Evolutionary conservation across 164 flowering plant genomes (phyloP), one percentile per base, ranked within the genome.

Genomic region (Nymphaea thermarum): DNA sequence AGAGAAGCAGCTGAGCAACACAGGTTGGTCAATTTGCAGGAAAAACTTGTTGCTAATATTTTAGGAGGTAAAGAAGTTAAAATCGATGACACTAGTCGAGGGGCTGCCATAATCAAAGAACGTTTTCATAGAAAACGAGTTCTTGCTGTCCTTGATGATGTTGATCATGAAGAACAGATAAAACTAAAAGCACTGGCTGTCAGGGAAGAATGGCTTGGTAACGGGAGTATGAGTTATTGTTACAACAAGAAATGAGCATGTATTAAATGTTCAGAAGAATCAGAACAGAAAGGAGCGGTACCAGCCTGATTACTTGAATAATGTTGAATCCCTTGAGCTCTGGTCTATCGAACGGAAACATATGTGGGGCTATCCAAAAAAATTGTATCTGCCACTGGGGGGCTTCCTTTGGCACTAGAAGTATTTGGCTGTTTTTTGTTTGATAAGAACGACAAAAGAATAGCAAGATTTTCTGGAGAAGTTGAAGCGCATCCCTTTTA

Each of bases 91-190:
- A 44, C 57, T n/a, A 12, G 44, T 42, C n/a, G 12, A 6, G 69
- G 71, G 61, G 18, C 42, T 7, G 41, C 3, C 4, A 5, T 36
- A n/a, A 67, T 64, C 11, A 64, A 47, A 43, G 17, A 70, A 0
- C 66, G 65, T 6, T n/a, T 72, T 10, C 12, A 25, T 4, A 5
- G 3, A 4, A 70, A 60, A 57, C 64, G 47, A 42, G 72, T 71
- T 43, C 72, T 79, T 43, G 2, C 76, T 12, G 68, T 79, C 47
- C 61, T 79, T n/a, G 82, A 79, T 67, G 82, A 76, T 72, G 76
- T 79, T 3, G 71, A 74, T 67, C 42, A 47, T 0, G 2, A 4
- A 6, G 59, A 53, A 6, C 77, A 74, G 61, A 4, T 77, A 3
- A 59, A 43, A 3, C n/a, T n/a, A n/a, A 45, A 71, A 63, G 67